Conservation (phyloP, 805 yeast genomes). For the Candida loeiensis region DNA sequence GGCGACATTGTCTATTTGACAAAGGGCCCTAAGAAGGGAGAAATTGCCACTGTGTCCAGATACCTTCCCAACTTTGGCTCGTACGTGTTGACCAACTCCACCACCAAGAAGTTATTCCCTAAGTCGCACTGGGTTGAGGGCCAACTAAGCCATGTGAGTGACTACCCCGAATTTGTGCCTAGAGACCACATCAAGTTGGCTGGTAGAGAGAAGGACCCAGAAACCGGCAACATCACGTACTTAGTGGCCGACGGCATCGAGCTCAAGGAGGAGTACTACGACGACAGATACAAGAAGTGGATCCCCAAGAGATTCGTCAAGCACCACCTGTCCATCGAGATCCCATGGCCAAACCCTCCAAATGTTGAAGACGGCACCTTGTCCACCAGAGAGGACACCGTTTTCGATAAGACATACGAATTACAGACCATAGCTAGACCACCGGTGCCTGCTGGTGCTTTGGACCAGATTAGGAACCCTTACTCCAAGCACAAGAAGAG, state of each 20-base stretch:
- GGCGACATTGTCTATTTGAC: constrained; percentile 78
- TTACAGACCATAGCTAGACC: constrained; percentile 62
- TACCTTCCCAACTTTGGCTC: constrained; percentile 61
- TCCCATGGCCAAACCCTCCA: constrained; percentile 87
- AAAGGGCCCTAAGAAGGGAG: constrained; percentile 72
- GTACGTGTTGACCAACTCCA: constrained; percentile 64
- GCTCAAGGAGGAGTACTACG: constrained; percentile 68
- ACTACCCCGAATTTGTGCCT: constrained; percentile 62
- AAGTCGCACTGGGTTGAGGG: constrained; percentile 68
- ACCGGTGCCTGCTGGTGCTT: constrained; percentile 67
- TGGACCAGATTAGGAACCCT: constrained; percentile 72
- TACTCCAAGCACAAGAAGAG: constrained; percentile 61
- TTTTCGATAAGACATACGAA: constrained; percentile 70
- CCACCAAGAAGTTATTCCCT: constrained; percentile 65
- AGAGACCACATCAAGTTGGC: constrained; percentile 67
- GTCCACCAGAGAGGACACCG: constrained; percentile 55
- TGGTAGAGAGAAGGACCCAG: constrained; percentile 63
- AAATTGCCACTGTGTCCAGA: constrained; percentile 61
- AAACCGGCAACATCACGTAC: constrained; percentile 57
- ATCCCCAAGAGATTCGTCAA: constrained; percentile 76
- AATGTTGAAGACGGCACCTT: constrained; percentile 53
- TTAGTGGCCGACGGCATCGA: constrained; percentile 77
- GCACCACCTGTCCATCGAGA: constrained; percentile 61
- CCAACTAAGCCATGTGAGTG: constrained; percentile 67
- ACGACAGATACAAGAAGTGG: constrained; percentile 65